Evolutionary conservation across 345 rosid genomes (phyloP).

Genomic region (Nephelium lappaceum): DNA sequence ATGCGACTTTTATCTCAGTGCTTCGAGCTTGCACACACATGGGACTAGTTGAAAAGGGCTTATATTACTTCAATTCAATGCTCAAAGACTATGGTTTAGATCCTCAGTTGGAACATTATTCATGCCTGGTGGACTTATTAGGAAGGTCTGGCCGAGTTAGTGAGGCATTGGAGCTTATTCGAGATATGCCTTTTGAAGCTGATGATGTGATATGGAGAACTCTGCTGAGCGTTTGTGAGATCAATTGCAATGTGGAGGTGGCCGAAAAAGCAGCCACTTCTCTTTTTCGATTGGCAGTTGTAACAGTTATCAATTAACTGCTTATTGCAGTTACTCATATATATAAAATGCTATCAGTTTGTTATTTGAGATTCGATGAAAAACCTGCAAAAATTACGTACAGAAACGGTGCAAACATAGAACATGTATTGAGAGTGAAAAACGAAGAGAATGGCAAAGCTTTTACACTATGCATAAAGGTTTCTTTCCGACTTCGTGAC

Average conservation of each 20-base stretch:
- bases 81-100: slow-evolving; percentile 52
- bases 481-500: too few species aligned
- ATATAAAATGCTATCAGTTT: too few species aligned
- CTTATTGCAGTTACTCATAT: too few species aligned
- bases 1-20: slow-evolving; percentile 82
- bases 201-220: slow-evolving; percentile 88
- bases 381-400: too few species aligned
- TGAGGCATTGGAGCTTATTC: slow-evolving; percentile 61
- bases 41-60: slow-evolving; percentile 65
- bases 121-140: slow-evolving; percentile 88
- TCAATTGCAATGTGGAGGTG: slow-evolving; percentile 71
- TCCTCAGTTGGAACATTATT: slow-evolving; percentile 84
- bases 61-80: slow-evolving; percentile 71
- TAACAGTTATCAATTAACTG: too few species aligned
- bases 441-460: too few species aligned
- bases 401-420: too few species aligned
- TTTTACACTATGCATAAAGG: too few species aligned
- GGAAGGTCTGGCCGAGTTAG: slow-evolving; percentile 73
- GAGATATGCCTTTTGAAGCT: slow-evolving; percentile 75
- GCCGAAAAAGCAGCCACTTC: slow-evolving; percentile 67
- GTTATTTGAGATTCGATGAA: too few species aligned
- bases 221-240: slow-evolving; percentile 72
- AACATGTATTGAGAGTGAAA: too few species aligned
- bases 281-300: slow-evolving; percentile 59
- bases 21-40: slow-evolving; percentile 94